phyloP scores from a whole-genome alignment of 148 eudicot genomes.

The Rhododendron simsii region DNA sequence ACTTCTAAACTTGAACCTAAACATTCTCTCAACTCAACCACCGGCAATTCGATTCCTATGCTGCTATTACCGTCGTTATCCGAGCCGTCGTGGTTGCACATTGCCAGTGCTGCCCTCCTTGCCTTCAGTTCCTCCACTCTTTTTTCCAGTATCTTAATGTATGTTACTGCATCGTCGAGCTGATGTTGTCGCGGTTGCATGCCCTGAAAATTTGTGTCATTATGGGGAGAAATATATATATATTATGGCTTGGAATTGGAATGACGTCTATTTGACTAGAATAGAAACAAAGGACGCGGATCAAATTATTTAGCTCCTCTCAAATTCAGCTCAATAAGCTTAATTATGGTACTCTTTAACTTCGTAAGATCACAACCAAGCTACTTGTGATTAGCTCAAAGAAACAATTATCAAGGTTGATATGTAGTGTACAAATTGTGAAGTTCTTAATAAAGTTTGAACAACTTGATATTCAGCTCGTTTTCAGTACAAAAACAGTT shows the following conservation, averaged over 20 bases:
- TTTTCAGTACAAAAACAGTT: not conserved
- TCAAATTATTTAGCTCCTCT: not conserved
- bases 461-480: not conserved
- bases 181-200: slow-evolving; percentile 27
- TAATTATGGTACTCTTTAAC: no score
- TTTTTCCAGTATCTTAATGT: slow-evolving; percentile 28
- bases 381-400: no score
- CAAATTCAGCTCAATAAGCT: not conserved
- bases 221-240: not conserved
- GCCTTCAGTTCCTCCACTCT: slow-evolving; percentile 20
- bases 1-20: slow-evolving; percentile 23
- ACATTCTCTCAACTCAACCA: slow-evolving; percentile 25
- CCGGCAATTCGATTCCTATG: not conserved
- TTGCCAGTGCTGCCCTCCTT: not conserved
- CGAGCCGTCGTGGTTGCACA: not conserved
- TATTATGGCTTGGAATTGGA: not conserved
- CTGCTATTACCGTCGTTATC: no score
- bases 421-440: not conserved
- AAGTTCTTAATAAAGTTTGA: not conserved
- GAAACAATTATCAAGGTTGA: not conserved
- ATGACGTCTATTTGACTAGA: not conserved
- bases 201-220: slow-evolving; percentile 13
- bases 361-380: no score
- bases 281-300: not conserved
- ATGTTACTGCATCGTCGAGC: slow-evolving; percentile 26